Conservation (phyloP, 768 basidiomycete genomes). For the Panaeolus papilionaceus region DNA sequence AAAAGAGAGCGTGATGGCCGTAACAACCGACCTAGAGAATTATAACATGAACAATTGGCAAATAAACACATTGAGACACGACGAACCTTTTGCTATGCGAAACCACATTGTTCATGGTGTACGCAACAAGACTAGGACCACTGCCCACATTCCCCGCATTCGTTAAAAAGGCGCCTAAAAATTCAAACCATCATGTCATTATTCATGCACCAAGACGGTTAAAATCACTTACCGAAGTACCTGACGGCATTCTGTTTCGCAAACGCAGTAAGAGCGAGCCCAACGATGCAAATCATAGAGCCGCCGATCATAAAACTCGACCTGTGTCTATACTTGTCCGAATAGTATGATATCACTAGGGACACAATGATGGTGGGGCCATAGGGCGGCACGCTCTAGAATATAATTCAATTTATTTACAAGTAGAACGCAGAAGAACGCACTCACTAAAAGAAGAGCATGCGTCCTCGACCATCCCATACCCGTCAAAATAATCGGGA, state of each 20-base stretch:
- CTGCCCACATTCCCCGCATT: slow-evolving; percentile 50
- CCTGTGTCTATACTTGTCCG: slow-evolving; percentile 50
- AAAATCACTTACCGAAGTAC: slow-evolving; percentile 44
- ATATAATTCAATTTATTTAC: neutral
- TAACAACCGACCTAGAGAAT: slow-evolving; percentile 43
- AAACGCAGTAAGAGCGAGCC: slow-evolving; percentile 45
- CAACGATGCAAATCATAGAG: slow-evolving; percentile 43
- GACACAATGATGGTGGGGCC: slow-evolving; percentile 43
- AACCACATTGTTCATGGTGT: slow-evolving; percentile 47
- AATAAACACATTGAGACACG: neutral
- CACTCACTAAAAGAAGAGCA: slow-evolving; percentile 43
- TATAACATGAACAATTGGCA: neutral
- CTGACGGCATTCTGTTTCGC: slow-evolving; percentile 40
- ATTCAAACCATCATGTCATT: neutral
- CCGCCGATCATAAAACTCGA: slow-evolving; percentile 47
- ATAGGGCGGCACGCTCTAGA: slow-evolving; percentile 52
- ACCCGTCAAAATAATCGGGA: slow-evolving; percentile 50
- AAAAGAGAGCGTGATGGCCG: slow-evolving; percentile 46
- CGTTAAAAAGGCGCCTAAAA: slow-evolving; percentile 47
- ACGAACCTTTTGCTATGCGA: slow-evolving; percentile 50
- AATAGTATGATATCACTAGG: slow-evolving; percentile 51
- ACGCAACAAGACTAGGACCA: slow-evolving; percentile 41
- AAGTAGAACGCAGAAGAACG: neutral
- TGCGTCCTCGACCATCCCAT: slow-evolving; percentile 45
- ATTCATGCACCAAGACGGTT: neutral